These are phyloP conservation scores for Arthromyces matolae DNA, from an alignment of 768 basidiomycete species.

Conservation along the genomic window DNA sequence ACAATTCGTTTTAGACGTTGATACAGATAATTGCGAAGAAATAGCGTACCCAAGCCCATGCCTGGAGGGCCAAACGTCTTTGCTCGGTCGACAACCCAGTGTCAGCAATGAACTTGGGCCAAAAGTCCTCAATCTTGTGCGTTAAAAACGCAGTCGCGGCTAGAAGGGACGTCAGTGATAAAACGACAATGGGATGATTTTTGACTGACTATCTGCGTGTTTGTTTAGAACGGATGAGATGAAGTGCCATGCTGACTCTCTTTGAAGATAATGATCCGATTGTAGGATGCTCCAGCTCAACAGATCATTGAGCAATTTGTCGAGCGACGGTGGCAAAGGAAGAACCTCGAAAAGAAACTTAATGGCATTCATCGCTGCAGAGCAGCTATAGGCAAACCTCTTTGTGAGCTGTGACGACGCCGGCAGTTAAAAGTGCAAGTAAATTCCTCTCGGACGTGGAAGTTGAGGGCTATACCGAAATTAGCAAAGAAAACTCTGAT, in stretches of 20 bases:
- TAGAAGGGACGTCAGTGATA: constrained; percentile 20
- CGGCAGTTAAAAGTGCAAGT: constrained; percentile 63
- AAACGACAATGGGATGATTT: background rate
- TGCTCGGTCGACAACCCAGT: constrained; percentile 23
- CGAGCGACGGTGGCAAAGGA: constrained; percentile 46
- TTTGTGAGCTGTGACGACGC: constrained; percentile 57
- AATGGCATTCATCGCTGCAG: background rate
- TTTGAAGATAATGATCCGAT: constrained; percentile 48
- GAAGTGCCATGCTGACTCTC: constrained; percentile 51
- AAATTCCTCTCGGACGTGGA: constrained; percentile 55
- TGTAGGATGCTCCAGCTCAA: constrained; percentile 56
- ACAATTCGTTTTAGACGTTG: background rate
- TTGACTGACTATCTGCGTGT: constrained; percentile 55
- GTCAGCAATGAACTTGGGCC: constrained; percentile 43
- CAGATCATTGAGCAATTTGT: constrained; percentile 49
- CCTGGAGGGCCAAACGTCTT: constrained; percentile 49
- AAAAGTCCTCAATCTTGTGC: constrained; percentile 42
- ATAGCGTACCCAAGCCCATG: constrained; percentile 64
- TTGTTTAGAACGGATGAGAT: constrained; percentile 79
- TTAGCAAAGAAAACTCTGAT: constrained; percentile 3
- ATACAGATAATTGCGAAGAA: background rate
- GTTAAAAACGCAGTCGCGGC: constrained; percentile 46
- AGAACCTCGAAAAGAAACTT: constrained; percentile 39
- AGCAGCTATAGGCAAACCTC: constrained; percentile 44
- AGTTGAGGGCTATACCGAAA: constrained; percentile 37